These are phyloP conservation scores for Boletus rex-veris DNA, from an alignment of 768 basidiomycete genomes.

Conservation along the genomic window DNA sequence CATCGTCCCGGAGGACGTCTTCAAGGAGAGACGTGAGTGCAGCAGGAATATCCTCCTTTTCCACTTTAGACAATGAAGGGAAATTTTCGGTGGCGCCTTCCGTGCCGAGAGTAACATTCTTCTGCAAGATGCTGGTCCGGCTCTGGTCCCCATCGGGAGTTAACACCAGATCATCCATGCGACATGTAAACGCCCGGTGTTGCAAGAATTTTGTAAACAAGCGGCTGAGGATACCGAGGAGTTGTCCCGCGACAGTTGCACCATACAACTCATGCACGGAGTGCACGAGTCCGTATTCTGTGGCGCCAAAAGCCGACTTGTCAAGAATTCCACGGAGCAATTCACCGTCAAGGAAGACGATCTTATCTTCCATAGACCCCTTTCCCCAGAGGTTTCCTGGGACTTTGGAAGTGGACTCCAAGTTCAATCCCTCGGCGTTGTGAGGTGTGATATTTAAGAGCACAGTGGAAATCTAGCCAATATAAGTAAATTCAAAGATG, in stretches of 20 bases:
- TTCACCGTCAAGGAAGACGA: conserved; percentile 90
- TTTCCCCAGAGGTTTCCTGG: conserved; percentile 82
- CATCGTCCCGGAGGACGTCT: conserved; percentile 91
- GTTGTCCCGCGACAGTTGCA: conserved; percentile 79
- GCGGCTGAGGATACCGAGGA: conserved; percentile 90
- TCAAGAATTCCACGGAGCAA: conserved; percentile 92
- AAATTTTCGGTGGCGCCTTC: conserved; percentile 89
- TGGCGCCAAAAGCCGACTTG: conserved; percentile 96
- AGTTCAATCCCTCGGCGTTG: conserved; percentile 75
- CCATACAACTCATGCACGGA: conserved; percentile 97
- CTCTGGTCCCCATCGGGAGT: conserved; percentile 75
- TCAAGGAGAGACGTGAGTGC: conserved; percentile 70
- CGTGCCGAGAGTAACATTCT: conserved; percentile 71
- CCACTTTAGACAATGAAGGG: conserved; percentile 59
- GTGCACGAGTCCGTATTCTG: conserved; percentile 94
- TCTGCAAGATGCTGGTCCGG: conserved; percentile 63
- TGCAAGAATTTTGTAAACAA: conserved; percentile 97
- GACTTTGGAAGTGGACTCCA: conserved; percentile 85
- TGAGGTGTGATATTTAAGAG: conserved; percentile 87
- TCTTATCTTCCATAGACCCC: conserved; percentile 77
- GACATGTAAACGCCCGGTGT: conserved; percentile 94
- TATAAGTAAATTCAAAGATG: neutral
- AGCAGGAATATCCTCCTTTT: conserved; percentile 50
- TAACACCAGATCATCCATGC: conserved; percentile 96
- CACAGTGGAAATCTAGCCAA: conserved; percentile 82